phyloP scores from a whole-genome alignment of 805 yeast species.

The Yamadazyma sp. region DNA sequence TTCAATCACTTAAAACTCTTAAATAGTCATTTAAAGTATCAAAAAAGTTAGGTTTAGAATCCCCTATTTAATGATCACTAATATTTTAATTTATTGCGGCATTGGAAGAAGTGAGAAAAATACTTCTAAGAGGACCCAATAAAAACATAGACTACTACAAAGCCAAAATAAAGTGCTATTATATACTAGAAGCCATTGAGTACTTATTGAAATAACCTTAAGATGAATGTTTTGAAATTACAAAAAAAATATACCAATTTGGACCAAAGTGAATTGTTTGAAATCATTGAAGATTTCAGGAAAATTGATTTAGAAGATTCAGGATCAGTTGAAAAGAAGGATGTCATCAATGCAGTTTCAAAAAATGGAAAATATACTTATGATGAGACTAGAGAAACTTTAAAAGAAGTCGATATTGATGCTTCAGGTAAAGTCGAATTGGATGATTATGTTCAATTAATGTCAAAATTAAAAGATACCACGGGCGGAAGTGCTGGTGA shows the following conservation, averaged over 20 bases:
- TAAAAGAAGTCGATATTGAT: slow-evolving; percentile 88
- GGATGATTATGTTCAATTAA: slow-evolving; percentile 86
- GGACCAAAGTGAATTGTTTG: slow-evolving; percentile 82
- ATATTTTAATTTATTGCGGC: no score
- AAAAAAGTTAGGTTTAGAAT: no score
- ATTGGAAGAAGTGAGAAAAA: no score
- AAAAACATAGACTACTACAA: no score
- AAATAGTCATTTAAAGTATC: no score
- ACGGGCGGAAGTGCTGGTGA: slow-evolving; percentile 7
- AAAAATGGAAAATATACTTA: slow-evolving; percentile 77
- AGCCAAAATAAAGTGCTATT: no score
- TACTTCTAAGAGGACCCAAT: no score
- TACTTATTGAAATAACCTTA: no score
- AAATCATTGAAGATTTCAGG: slow-evolving; percentile 81
- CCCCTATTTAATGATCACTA: no score
- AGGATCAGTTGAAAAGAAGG: slow-evolving; percentile 92
- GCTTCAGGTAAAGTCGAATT: slow-evolving; percentile 96
- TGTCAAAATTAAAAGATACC: slow-evolving; percentile 70
- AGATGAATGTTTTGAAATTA: slow-evolving; percentile 42
- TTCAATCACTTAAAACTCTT: no score
- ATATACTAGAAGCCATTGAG: no score
- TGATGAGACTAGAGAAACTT: slow-evolving; percentile 90
- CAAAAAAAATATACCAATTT: slow-evolving; percentile 82
- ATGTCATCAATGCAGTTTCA: slow-evolving; percentile 79
- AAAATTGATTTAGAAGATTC: slow-evolving; percentile 83